Conservation (phyloP, 1,139 yeast genomes). For the Debaryomyces sp. region DNA sequence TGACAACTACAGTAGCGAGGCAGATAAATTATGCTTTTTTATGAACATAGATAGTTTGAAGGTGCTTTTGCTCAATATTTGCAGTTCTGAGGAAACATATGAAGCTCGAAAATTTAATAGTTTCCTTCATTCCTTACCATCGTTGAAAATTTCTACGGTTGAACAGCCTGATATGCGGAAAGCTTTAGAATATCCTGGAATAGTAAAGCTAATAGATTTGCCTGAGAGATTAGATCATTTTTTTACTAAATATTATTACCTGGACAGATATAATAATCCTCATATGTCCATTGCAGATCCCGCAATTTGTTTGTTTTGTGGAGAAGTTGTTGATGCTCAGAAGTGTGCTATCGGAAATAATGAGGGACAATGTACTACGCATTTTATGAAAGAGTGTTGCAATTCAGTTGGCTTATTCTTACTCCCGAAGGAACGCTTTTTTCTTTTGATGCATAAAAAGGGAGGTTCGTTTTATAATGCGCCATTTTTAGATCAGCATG, state of each 20-base stretch:
- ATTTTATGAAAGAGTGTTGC: conserved; percentile 64
- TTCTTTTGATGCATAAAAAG: conserved; percentile 63
- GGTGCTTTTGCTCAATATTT: conserved; percentile 21
- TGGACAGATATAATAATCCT: conserved; percentile 44
- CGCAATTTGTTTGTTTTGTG: conserved; percentile 87
- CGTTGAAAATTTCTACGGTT: conserved; percentile 7
- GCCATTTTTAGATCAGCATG: conserved; percentile 86
- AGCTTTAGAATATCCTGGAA: conserved; percentile 67
- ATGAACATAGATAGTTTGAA: conserved; percentile 49
- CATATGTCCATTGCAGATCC: conserved; percentile 64
- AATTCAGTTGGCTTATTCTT: conserved; percentile 76
- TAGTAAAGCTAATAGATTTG: conserved; percentile 56
- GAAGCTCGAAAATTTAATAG: conserved; percentile 21
- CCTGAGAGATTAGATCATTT: conserved; percentile 74
- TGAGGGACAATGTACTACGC: conserved; percentile 72
- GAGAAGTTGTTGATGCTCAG: conserved; percentile 68
- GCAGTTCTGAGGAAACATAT: conserved; percentile 10
- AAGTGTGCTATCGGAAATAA: conserved; percentile 51
- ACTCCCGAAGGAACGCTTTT: conserved; percentile 73
- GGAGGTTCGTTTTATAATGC: conserved; percentile 86
- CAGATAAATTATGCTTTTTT: conserved; percentile 57
- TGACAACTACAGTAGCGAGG: conserved; percentile 46
- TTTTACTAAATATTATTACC: conserved; percentile 60
- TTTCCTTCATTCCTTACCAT: conserved; percentile 19
- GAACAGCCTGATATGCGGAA: conserved; percentile 18